Percentiles rank a stretch among this genome's conserved stretches.
These are phyloP conservation scores for Aspergillus candidus DNA, from an alignment of 2,329 filamentous ascomycete genomes.

Conservation along the genomic window DNA sequence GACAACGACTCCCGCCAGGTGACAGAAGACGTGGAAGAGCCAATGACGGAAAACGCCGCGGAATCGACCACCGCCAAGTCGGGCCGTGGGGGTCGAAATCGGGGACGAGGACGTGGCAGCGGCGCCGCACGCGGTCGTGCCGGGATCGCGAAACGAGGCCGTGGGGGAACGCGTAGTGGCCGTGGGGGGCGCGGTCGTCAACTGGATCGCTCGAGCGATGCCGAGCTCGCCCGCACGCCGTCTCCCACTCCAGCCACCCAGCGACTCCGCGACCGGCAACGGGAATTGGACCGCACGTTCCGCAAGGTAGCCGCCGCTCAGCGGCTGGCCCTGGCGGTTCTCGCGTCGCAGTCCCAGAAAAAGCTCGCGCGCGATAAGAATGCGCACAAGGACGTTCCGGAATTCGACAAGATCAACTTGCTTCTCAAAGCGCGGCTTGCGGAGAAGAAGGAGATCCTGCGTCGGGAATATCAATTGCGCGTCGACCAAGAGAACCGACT, in stretches of 20 bases:
- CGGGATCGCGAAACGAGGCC: conserved; percentile 17
- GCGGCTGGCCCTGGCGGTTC: conserved; percentile 33
- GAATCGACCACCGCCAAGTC: conserved; percentile 18
- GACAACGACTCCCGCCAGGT: conserved; percentile 16
- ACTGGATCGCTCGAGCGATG: conserved; percentile 25
- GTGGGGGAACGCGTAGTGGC: conserved; percentile 23
- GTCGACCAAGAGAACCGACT: conserved; percentile 25
- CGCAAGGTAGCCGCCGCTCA: conserved; percentile 38
- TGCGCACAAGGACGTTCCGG: conserved; percentile 34
- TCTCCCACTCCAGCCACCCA: conserved; percentile 33
- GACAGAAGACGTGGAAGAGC: conserved; percentile 20
- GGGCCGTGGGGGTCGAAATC: conserved; percentile 25
- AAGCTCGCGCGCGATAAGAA: conserved; percentile 37
- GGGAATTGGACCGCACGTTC: conserved; percentile 38
- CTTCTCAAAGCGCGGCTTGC: conserved; percentile 26
- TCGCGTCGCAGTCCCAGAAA: conserved; percentile 35
- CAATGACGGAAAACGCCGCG: conserved; percentile 14
- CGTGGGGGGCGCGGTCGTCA: conserved; percentile 21
- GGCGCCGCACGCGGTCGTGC: conserved; percentile 18
- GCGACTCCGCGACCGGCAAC: conserved; percentile 37
- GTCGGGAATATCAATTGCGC: conserved; percentile 29
- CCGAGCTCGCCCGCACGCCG: conserved; percentile 27
- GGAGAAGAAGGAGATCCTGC: conserved; percentile 23
- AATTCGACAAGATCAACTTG: conserved; percentile 32
- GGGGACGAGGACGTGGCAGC: conserved; percentile 29